phyloP scores from a whole-genome alignment of 331 rosid genomes.

The Malus hybrid region DNA sequence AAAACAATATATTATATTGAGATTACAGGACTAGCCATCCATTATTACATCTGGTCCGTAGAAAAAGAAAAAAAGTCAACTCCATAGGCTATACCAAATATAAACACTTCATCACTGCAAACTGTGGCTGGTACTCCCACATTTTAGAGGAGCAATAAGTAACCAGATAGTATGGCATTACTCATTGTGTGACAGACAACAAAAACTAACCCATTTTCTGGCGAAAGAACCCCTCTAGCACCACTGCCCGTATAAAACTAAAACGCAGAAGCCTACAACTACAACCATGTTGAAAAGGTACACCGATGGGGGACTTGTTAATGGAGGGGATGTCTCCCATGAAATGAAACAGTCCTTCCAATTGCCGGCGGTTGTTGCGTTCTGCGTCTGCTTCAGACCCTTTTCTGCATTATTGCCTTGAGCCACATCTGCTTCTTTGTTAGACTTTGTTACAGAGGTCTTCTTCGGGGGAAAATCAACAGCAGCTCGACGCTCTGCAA shows the following conservation, averaged over 20 bases:
- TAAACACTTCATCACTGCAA: neutral
- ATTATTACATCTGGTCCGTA: neutral
- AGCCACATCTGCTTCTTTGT: neutral
- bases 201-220: too few relatives aligned
- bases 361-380: neutral
- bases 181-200: too few relatives aligned
- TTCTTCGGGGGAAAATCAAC: neutral
- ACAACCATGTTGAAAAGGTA: neutral
- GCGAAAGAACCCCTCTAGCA: neutral
- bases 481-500: neutral
- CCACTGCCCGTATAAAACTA: neutral
- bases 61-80: neutral
- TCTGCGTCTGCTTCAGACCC: slow-evolving; percentile 9
- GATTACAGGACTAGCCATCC: neutral
- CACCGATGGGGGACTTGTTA: neutral
- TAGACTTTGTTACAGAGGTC: neutral
- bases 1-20: neutral
- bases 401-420: slow-evolving; percentile 11
- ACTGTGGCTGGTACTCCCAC: too few relatives aligned
- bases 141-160: too few relatives aligned
- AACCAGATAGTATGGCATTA: neutral
- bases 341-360: slow-evolving; percentile 14
- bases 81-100: neutral
- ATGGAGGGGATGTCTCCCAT: slow-evolving; percentile 13
- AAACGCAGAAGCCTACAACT: neutral